Conservation (phyloP, 805 yeast genomes). For the Brettanomyces anomalus region DNA sequence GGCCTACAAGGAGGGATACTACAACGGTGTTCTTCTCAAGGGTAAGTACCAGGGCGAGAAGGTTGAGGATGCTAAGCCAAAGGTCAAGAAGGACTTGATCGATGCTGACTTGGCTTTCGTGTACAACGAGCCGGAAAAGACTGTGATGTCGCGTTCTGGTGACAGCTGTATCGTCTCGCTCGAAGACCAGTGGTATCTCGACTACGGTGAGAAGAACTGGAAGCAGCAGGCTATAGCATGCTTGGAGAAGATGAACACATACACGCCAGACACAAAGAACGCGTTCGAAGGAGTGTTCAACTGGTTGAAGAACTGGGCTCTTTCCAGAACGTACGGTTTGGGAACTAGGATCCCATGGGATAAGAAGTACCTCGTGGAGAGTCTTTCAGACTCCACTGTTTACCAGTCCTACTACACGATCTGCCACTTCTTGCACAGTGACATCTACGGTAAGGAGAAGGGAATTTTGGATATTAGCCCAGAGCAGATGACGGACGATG, state of each 20-base stretch:
- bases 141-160: slow-evolving; percentile 89
- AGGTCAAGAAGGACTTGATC: slow-evolving; percentile 75
- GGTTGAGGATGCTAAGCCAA: slow-evolving; percentile 86
- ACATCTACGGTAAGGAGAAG: slow-evolving; percentile 66
- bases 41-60: slow-evolving; percentile 84
- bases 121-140: slow-evolving; percentile 90
- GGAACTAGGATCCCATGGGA: slow-evolving; percentile 98
- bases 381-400: slow-evolving; percentile 90
- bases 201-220: slow-evolving; percentile 95
- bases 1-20: slow-evolving; percentile 95
- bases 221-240: slow-evolving; percentile 73
- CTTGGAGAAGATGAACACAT: slow-evolving; percentile 66
- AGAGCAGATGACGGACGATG: slow-evolving; percentile 86
- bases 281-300: slow-evolving; percentile 91
- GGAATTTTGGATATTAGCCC: slow-evolving; percentile 73
- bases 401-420: slow-evolving; percentile 94
- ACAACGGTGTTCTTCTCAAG: slow-evolving; percentile 71
- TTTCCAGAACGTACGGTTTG: slow-evolving; percentile 91
- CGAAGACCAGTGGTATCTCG: slow-evolving; percentile 98
- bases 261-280: slow-evolving; percentile 72
- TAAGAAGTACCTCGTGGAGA: slow-evolving; percentile 83
- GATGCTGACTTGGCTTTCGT: slow-evolving; percentile 74
- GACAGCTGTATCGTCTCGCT: slow-evolving; percentile 94
- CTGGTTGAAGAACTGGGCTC: slow-evolving; percentile 98
- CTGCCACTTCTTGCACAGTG: slow-evolving; percentile 76